A percentile compares a stretch with the other conserved stretches of the same genome.
These are phyloP conservation scores for Monosiga brevicollis DNA, from an alignment of 78 protist genomes.

Conservation along the genomic window DNA sequence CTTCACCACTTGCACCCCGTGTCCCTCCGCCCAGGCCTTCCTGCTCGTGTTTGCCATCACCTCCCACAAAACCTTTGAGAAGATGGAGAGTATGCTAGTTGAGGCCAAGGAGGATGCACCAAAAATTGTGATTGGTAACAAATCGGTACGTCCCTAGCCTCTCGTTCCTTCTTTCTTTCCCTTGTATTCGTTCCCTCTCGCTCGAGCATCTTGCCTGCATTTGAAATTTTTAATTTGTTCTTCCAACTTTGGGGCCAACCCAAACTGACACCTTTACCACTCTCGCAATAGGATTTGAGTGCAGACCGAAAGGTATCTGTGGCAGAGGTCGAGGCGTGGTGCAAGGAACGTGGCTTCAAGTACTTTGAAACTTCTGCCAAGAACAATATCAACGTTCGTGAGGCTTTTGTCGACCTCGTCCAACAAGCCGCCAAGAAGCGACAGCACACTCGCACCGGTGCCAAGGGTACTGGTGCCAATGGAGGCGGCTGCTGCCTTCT, in stretches of 20 bases:
- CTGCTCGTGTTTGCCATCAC: slow-evolving; percentile 51
- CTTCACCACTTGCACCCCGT: background rate
- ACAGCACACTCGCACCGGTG: too few species aligned
- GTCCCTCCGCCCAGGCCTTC: slow-evolving; percentile 50
- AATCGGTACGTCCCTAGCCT: background rate
- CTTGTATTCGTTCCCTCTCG: background rate
- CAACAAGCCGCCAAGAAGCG: too few species aligned
- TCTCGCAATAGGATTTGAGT: slow-evolving; percentile 65
- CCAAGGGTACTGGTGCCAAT: too few species aligned
- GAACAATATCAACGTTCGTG: too few species aligned
- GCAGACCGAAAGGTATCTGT: slow-evolving; percentile 34
- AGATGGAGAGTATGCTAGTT: slow-evolving; percentile 2
- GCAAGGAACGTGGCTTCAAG: slow-evolving; percentile 22
- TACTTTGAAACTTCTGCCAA: slow-evolving; percentile 70
- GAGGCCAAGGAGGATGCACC: background rate
- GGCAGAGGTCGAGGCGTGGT: slow-evolving; percentile 50
- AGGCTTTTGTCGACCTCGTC: too few species aligned
- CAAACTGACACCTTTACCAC: slow-evolving; percentile 53
- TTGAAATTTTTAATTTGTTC: background rate
- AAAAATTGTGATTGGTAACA: background rate
- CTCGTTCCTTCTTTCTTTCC: background rate
- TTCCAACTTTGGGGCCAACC: slow-evolving; percentile 23
- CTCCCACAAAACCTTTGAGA: slow-evolving; percentile 23
- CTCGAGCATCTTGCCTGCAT: background rate
- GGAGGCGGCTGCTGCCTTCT: too few species aligned